These are phyloP conservation scores for Starmerella cellae DNA, from an alignment of 805 yeast genomes.

Conservation along the genomic window DNA sequence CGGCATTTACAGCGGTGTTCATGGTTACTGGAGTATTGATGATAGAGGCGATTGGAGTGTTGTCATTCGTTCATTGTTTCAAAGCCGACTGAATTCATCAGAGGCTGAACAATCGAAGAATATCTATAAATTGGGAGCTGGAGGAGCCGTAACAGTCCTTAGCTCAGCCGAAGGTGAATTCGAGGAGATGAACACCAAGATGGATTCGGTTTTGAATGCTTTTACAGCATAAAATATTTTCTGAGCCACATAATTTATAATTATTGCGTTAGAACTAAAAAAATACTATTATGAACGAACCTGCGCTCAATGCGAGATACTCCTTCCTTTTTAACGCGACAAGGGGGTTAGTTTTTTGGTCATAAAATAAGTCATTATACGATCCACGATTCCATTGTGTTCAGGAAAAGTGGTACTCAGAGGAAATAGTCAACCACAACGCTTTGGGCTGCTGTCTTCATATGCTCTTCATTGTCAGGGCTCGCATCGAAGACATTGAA, in stretches of 20 bases:
- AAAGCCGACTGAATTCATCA: conserved; percentile 24
- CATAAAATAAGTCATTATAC: no score
- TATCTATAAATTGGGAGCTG: conserved; percentile 87
- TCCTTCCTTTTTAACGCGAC: no score
- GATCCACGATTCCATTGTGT: no score
- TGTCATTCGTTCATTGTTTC: conserved; percentile 67
- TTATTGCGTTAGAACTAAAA: neutral
- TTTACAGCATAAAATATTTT: neutral
- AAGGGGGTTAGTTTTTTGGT: no score
- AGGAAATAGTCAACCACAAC: conserved; percentile 22
- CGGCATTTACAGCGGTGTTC: conserved; percentile 87
- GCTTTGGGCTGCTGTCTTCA: conserved; percentile 22
- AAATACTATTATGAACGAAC: neutral
- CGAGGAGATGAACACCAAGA: conserved; percentile 77
- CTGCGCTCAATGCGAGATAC: neutral
- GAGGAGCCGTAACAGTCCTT: conserved; percentile 90
- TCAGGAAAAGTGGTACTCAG: no score
- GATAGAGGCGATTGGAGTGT: conserved; percentile 95
- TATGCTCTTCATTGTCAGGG: conserved; percentile 65
- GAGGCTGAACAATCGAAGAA: conserved; percentile 21
- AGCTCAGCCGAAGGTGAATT: conserved; percentile 77
- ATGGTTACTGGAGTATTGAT: conserved; percentile 86
- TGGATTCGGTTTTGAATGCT: conserved; percentile 30
- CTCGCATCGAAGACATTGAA: conserved; percentile 96
- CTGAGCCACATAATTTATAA: neutral